phyloP scores from a whole-genome alignment of 805 yeast species.

The Candida insectorum region DNA sequence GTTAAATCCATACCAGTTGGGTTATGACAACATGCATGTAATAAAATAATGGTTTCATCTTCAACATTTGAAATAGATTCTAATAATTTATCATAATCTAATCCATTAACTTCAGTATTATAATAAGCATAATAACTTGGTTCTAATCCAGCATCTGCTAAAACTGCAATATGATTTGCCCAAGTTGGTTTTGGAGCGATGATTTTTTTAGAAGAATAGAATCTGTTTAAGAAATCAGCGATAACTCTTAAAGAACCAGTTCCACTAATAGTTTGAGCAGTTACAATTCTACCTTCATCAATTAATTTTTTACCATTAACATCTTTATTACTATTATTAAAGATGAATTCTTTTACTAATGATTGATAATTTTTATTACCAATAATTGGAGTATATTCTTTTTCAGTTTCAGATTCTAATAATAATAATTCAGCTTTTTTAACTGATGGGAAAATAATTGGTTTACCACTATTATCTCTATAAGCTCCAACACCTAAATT shows the following conservation, averaged over 20 bases:
- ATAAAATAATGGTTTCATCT: constrained; percentile 61
- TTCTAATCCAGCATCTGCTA: constrained; percentile 66
- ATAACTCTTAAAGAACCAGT: constrained; percentile 91
- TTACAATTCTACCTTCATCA: constrained; percentile 62
- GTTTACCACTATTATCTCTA: constrained; percentile 82
- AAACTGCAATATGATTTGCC: constrained; percentile 88
- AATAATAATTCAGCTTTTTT: constrained; percentile 58
- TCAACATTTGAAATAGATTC: constrained; percentile 53
- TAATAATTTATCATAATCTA: constrained; percentile 65
- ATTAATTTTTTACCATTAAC: constrained; percentile 53
- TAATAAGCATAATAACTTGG: constrained; percentile 69
- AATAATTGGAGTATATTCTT: constrained; percentile 83
- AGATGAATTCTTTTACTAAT: constrained; percentile 68
- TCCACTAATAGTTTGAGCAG: constrained; percentile 89
- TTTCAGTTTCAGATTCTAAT: constrained; percentile 52
- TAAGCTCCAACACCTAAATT: constrained; percentile 90
- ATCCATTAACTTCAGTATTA: constrained; percentile 54
- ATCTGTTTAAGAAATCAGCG: constrained; percentile 68
- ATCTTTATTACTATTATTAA: constrained; percentile 55
- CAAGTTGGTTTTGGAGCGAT: constrained; percentile 87
- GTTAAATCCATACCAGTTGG: constrained; percentile 96
- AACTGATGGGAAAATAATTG: constrained; percentile 82
- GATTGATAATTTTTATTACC: constrained; percentile 70
- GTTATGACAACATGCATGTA: constrained; percentile 96
- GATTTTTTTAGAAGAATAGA: constrained; percentile 54